Percentiles rank a stretch among this genome's conserved stretches.
Conservation (phyloP, 495 filamentous ascomycete species). For the Rusavskia elegans region DNA sequence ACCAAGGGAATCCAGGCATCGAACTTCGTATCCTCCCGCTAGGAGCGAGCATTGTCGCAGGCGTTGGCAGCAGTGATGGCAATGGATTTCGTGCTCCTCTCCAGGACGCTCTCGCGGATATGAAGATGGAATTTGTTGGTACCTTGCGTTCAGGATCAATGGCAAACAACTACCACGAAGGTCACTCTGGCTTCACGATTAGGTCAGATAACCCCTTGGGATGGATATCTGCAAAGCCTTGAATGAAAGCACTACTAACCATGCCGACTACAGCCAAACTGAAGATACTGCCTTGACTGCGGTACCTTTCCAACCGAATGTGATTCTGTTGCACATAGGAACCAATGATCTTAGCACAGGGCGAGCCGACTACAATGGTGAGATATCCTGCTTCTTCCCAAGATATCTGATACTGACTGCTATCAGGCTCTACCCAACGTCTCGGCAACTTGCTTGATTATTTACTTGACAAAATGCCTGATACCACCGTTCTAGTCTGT, state of each 20-base stretch:
- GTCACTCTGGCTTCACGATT: background rate
- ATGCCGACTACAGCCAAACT: background rate
- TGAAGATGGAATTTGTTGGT: background rate
- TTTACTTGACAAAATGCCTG: too few species aligned
- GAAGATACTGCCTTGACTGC: background rate
- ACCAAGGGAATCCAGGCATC: background rate
- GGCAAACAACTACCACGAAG: background rate
- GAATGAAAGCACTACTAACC: too few species aligned
- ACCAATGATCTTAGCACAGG: background rate
- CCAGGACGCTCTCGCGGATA: background rate
- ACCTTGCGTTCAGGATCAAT: background rate
- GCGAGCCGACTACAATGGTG: too few species aligned
- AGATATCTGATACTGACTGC: too few species aligned
- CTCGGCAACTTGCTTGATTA: too few species aligned
- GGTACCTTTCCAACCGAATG: background rate
- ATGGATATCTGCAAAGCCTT: too few species aligned
- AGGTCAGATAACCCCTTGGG: background rate
- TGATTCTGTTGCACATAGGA: background rate
- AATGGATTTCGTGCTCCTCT: background rate
- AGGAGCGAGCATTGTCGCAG: background rate
- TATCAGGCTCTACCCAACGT: too few species aligned
- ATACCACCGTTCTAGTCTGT: too few species aligned
- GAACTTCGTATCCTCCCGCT: background rate
- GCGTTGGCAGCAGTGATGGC: background rate
- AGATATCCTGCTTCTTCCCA: too few species aligned